Evolutionary conservation across 1,284 basidiomycete genomes (phyloP).

Genomic region (Paramarasmius palmivorus): DNA sequence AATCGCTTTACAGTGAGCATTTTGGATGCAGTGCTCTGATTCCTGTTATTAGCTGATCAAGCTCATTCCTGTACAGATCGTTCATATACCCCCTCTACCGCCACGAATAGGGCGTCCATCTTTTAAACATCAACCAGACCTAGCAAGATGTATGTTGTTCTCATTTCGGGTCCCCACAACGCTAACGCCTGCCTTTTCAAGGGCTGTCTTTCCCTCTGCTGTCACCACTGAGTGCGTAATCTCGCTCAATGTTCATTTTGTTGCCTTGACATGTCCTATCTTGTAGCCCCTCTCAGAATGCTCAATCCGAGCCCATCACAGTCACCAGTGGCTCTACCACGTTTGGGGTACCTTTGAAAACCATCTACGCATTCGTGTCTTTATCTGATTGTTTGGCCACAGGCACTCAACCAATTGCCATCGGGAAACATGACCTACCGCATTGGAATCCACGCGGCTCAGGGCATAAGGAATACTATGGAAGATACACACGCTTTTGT

Average conservation of each 20-base stretch:
- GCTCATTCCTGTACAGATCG: no score
- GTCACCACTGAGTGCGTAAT: not conserved
- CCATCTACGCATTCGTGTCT: not conserved
- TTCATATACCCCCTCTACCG: no score
- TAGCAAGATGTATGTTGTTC: no score
- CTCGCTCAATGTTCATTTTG: not conserved
- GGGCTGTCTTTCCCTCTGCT: not conserved
- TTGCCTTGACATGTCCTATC: not conserved
- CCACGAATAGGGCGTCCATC: no score
- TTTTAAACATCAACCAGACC: no score
- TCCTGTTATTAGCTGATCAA: no score
- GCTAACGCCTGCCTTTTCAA: no score
- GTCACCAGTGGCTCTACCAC: conserved; percentile 50
- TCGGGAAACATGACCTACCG: conserved; percentile 47
- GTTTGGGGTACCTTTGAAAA: conserved; percentile 54
- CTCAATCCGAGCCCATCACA: conserved; percentile 55
- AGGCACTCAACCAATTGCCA: conserved; percentile 38
- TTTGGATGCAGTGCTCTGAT: no score
- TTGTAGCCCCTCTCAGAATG: conserved; percentile 33
- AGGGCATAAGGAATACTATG: conserved; percentile 79
- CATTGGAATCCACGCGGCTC: conserved; percentile 79
- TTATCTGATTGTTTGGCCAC: not conserved
- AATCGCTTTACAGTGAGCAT: no score
- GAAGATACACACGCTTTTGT: conserved; percentile 86
- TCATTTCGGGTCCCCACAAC: no score